Base-by-base conservation (phyloP, 176 grass and related monocot species). In the Panicum miliaceum region DNA sequence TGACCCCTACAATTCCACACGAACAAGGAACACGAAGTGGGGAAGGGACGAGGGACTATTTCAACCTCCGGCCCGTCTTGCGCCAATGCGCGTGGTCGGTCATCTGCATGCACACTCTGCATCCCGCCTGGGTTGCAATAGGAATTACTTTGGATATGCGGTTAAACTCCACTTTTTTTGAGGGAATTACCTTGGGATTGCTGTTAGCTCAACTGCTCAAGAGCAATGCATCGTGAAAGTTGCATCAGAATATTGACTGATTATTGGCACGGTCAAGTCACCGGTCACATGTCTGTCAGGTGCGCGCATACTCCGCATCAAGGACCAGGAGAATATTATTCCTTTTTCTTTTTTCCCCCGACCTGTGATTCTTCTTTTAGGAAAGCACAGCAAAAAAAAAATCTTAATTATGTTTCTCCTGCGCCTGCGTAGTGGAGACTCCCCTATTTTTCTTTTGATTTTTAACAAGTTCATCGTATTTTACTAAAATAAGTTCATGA, bases 61-160 rank as follows among this genome's bases (percentile, higher is more conserved):
- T 35, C 27, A 5, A 36, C 11, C 47, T 34, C 27, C 40, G 84
- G n/a, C n/a, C n/a, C n/a, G 75, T 80, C 56, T 12, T 36, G 38
- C 43, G 67, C 64, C 12, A 47, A 47, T 53, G 4, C 16, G 51
- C 54, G 2, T 4, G 76, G 59, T 68, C 63, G 42, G 80, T 71
- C 80, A 88, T 52, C 34, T 29, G 54, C 34, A 18, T 89, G 60
- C 76, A 81, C 77, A 75, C 87, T 13, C 3, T 4, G 50, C 20
- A 19, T 62, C n/a, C 50, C 68, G 6, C 14, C 4, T 15, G 25
- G 41, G 41, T 15, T 19, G 37, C 37, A 8, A 11, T 71, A 32
- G 78, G 70, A 85, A 85, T 38, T 70, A 2, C 75, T 7, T 6
- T 48, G 45, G 34, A n/a, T 37, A 34, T 50, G 18, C 16, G 54